Conservation (phyloP, 495 filamentous ascomycete species). For the Copromyces sp. region DNA sequence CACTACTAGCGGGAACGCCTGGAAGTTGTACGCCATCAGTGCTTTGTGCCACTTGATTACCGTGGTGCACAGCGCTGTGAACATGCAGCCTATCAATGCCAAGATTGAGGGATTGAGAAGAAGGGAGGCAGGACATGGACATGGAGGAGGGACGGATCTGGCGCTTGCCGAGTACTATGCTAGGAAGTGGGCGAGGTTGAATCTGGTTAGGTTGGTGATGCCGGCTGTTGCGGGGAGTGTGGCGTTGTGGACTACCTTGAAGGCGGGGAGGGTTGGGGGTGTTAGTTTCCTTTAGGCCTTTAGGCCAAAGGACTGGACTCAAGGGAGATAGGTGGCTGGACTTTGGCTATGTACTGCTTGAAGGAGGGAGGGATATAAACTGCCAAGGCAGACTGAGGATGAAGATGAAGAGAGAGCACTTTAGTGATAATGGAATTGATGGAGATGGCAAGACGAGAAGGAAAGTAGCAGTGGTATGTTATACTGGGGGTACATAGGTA, state of each 20-base stretch:
- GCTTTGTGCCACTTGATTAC: slow-evolving; percentile 33
- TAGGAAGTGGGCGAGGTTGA: slow-evolving; percentile 27
- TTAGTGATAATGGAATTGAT: no score
- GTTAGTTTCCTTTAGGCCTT: not conserved
- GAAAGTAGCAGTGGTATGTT: no score
- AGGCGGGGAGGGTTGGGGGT: not conserved
- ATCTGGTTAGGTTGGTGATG: slow-evolving; percentile 27
- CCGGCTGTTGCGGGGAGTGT: slow-evolving; percentile 31
- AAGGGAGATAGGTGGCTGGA: no score
- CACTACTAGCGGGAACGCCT: slow-evolving; percentile 19
- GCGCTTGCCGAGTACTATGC: slow-evolving; percentile 29
- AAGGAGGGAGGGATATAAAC: no score
- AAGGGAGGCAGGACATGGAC: slow-evolving; percentile 8
- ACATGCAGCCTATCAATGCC: slow-evolving; percentile 42
- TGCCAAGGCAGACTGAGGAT: no score
- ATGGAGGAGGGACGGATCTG: slow-evolving; percentile 18
- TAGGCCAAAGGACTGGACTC: no score
- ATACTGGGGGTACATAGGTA: no score
- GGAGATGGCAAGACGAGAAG: no score
- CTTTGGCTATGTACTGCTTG: no score
- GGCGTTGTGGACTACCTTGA: slow-evolving; percentile 27
- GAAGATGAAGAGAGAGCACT: no score
- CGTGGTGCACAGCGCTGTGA: slow-evolving; percentile 36
- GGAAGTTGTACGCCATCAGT: slow-evolving; percentile 29
- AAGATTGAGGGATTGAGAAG: slow-evolving; percentile 29